Conservation (phyloP, 2,329 filamentous ascomycete species). For the Colletotrichum zoysiae region DNA sequence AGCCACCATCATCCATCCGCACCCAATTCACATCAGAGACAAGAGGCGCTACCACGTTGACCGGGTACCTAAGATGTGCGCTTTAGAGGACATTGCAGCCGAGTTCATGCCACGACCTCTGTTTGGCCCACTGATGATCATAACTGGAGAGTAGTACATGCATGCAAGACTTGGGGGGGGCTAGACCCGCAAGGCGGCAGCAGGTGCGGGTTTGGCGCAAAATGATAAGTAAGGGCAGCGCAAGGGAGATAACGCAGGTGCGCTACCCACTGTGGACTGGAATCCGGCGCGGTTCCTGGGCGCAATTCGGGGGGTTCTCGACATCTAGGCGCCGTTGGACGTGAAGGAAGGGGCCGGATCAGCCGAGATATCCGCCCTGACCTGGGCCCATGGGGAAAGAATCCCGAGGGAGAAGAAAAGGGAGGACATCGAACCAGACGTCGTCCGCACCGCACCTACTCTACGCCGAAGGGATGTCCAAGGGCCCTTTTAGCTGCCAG, state of each 20-base stretch:
- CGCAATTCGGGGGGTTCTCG: conserved; percentile 34
- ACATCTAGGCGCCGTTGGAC: conserved; percentile 31
- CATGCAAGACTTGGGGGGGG: conserved; percentile 16
- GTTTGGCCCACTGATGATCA: background rate
- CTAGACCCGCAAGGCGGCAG: conserved; percentile 31
- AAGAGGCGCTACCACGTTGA: conserved; percentile 2
- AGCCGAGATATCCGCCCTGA: conserved; percentile 27
- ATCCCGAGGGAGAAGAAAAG: conserved; percentile 40
- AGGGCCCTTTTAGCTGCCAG: conserved; percentile 19
- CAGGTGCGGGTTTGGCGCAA: conserved; percentile 15
- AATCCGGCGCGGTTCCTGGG: conserved; percentile 31
- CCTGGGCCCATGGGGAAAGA: conserved; percentile 26
- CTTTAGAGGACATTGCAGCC: background rate
- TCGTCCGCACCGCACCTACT: background rate
- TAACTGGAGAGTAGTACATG: background rate
- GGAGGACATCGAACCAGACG: conserved; percentile 24
- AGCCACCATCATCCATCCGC: conserved; percentile 7
- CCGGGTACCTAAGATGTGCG: background rate
- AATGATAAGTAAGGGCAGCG: conserved; percentile 23
- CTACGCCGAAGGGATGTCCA: conserved; percentile 30
- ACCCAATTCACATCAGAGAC: conserved; percentile 11
- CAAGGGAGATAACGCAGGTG: conserved; percentile 19
- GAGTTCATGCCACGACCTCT: background rate
- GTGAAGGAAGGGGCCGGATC: conserved; percentile 35
- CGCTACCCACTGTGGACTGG: conserved; percentile 7